A percentile compares a stretch with the other conserved stretches of the same genome.
phyloP scores from a whole-genome alignment of 2,329 filamentous ascomycete genomes.

The Didymella arachidicola region DNA sequence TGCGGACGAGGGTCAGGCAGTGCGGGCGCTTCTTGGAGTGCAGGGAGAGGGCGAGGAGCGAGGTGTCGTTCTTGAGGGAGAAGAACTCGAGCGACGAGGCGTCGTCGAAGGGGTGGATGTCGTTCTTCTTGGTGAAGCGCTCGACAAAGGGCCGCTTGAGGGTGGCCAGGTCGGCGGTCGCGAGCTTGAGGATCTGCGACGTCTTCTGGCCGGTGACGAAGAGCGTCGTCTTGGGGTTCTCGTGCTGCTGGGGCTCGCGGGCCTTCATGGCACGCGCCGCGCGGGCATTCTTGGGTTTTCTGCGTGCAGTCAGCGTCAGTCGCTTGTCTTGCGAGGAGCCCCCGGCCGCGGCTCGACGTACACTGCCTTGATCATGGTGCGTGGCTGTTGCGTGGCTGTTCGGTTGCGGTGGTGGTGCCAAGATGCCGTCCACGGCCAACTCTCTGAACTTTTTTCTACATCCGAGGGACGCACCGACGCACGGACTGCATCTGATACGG shows the following conservation, averaged over 20 bases:
- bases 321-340: fast-evolving
- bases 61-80: conserved; percentile 93
- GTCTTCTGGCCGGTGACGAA: conserved; percentile 88
- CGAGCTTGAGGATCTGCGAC: conserved; percentile 82
- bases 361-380: conserved; percentile 45
- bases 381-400: conserved; percentile 6
- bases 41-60: conserved; percentile 81
- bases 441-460: conserved; percentile 15
- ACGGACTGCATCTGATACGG: conserved; percentile 19
- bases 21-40: conserved; percentile 96
- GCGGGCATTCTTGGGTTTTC: conserved; percentile 80
- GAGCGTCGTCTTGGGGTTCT: conserved; percentile 89
- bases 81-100: conserved; percentile 90
- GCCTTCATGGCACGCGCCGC: conserved; percentile 95
- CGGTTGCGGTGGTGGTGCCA: conserved; percentile 10
- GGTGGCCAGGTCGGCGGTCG: conserved; percentile 82
- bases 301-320: conserved; percentile 37
- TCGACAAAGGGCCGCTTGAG: conserved; percentile 85
- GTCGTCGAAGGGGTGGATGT: conserved; percentile 93
- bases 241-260: conserved; percentile 84
- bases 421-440: background rate
- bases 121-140: conserved; percentile 97
- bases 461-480: conserved; percentile 6
- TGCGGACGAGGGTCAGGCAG: conserved; percentile 80
- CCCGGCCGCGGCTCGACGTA: conserved; percentile 21